These are phyloP conservation scores for Dendrothele bispora DNA, from an alignment of 768 basidiomycete genomes.

Conservation along the genomic window DNA sequence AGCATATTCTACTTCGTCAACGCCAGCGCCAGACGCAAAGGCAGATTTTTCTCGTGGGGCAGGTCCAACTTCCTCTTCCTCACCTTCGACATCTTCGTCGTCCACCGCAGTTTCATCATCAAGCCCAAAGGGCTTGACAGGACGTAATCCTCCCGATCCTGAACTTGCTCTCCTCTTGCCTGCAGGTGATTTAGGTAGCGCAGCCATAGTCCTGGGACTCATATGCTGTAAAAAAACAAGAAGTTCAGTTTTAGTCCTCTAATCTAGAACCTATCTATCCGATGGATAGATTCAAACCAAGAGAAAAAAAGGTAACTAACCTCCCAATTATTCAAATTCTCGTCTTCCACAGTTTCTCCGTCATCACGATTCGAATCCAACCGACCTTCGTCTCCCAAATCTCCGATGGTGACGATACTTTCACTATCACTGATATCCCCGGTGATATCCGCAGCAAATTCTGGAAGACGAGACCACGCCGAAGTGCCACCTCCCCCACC, in stretches of 20 bases:
- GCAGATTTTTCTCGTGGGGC: constrained; percentile 73
- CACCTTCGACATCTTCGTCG: constrained; percentile 60
- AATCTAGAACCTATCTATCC: no score
- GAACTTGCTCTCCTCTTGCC: constrained; percentile 81
- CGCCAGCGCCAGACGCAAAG: constrained; percentile 78
- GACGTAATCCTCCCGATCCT: constrained; percentile 80
- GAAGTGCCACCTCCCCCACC: constrained; percentile 45
- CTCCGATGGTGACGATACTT: constrained; percentile 87
- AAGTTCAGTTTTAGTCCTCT: neutral
- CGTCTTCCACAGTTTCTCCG: constrained; percentile 63
- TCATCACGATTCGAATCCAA: constrained; percentile 63
- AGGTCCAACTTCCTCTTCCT: constrained; percentile 57
- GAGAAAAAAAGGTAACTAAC: constrained; percentile 41
- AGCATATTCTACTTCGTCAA: constrained; percentile 89
- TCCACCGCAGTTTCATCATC: constrained; percentile 76
- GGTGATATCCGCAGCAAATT: constrained; percentile 75
- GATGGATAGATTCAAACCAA: no score
- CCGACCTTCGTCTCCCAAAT: constrained; percentile 78
- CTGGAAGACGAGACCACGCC: constrained; percentile 84
- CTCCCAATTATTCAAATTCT: constrained; percentile 96
- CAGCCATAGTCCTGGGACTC: constrained; percentile 94
- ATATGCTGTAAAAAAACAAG: constrained; percentile 63
- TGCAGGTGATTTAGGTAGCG: constrained; percentile 88
- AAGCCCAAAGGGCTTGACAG: constrained; percentile 71
- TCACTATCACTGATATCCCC: constrained; percentile 94